These are phyloP conservation scores for Paraphoma chrysanthemicola DNA, from an alignment of 2,329 filamentous ascomycete species.

Conservation along the genomic window DNA sequence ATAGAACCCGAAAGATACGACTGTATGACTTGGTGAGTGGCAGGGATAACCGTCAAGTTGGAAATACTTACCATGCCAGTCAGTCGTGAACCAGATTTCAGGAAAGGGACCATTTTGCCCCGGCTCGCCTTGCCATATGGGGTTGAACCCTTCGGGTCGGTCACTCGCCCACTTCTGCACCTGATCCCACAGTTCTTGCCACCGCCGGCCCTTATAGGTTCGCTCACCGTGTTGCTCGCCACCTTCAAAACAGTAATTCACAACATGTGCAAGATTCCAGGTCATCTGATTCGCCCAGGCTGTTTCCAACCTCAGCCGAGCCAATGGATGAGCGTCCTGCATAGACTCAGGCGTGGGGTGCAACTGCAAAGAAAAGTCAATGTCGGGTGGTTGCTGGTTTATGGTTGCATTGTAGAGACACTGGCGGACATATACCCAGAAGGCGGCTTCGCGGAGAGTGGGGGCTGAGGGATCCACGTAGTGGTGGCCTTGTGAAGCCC, in stretches of 20 bases:
- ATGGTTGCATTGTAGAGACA: slow-evolving; percentile 42
- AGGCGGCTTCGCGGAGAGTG: slow-evolving; percentile 40
- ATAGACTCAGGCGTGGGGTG: slow-evolving; percentile 29
- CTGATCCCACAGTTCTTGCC: slow-evolving; percentile 31
- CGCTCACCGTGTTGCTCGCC: slow-evolving; percentile 17
- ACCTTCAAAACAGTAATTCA: slow-evolving; percentile 41
- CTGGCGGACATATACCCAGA: slow-evolving; percentile 44
- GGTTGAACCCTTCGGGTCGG: slow-evolving; percentile 34
- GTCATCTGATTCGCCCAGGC: slow-evolving; percentile 43
- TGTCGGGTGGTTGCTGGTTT: slow-evolving; percentile 38
- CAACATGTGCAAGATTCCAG: slow-evolving; percentile 38
- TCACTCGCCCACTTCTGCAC: slow-evolving; percentile 32
- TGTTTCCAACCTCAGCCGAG: slow-evolving; percentile 35
- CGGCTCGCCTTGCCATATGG: slow-evolving; percentile 33
- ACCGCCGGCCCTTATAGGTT: slow-evolving; percentile 15
- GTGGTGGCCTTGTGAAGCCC: slow-evolving; percentile 34
- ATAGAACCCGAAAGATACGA: slow-evolving; percentile 32
- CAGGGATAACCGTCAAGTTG: no score
- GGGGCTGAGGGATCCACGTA: slow-evolving; percentile 42
- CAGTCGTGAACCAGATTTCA: slow-evolving; percentile 36
- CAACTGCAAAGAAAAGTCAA: slow-evolving; percentile 37
- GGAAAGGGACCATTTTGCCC: slow-evolving; percentile 24
- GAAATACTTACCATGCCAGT: slow-evolving; percentile 36
- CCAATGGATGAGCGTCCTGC: slow-evolving; percentile 31
- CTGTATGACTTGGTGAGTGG: slow-evolving; percentile 13